Conservation (phyloP, 805 yeast species). For the Pichia phayaonensis region DNA sequence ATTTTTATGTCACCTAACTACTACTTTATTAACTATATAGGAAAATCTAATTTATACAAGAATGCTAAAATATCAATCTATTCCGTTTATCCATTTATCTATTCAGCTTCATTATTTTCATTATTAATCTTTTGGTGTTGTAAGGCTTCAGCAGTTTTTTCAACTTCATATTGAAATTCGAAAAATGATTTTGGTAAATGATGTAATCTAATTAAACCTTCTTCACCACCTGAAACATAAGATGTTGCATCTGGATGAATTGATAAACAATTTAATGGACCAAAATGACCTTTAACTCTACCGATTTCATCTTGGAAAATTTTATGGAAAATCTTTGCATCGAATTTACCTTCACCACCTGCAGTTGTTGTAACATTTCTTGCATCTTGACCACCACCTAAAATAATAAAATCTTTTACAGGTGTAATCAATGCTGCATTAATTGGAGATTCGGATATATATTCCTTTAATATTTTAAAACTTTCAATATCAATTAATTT, state of each 20-base stretch:
- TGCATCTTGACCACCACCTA: conserved; percentile 99
- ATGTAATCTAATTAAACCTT: conserved; percentile 93
- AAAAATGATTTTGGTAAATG: conserved; percentile 87
- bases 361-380: conserved; percentile 97
- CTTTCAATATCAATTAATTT: conserved; percentile 71
- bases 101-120: background rate
- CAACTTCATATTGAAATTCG: conserved; percentile 90
- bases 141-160: conserved; percentile 55
- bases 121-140: background rate
- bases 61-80: background rate
- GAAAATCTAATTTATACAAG: background rate
- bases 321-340: conserved; percentile 93
- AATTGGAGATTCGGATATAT: conserved; percentile 84
- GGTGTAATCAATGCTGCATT: conserved; percentile 95
- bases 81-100: background rate
- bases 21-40: background rate
- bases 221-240: conserved; percentile 97
- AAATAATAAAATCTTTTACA: conserved; percentile 78
- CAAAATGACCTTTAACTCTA: conserved; percentile 96
- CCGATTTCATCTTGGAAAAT: conserved; percentile 94
- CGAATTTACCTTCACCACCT: conserved; percentile 89
- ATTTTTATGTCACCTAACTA: background rate
- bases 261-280: conserved; percentile 92
- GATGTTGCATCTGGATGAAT: conserved; percentile 91
- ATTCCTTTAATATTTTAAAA: conserved; percentile 64